Evolutionary conservation across 1,284 basidiomycete species (phyloP).

Genomic region (Malassezia nana): DNA sequence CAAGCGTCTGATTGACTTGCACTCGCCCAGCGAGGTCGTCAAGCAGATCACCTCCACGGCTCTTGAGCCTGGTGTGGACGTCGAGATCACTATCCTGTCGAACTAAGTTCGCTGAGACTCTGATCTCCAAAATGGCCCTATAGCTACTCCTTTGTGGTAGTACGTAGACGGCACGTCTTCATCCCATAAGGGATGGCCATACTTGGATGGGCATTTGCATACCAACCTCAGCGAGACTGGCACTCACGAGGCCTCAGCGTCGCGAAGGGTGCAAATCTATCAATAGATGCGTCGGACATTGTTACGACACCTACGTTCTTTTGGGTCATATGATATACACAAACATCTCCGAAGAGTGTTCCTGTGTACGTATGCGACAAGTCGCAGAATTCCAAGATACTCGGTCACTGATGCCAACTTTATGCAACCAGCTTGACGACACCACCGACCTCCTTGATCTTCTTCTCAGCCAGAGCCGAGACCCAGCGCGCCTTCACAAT

Average conservation of each 20-base stretch:
- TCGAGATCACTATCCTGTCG: slow-evolving; percentile 90
- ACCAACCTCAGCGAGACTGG: too few species aligned
- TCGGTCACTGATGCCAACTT: background rate
- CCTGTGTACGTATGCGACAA: slow-evolving; percentile 8
- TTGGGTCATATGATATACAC: slow-evolving; percentile 21
- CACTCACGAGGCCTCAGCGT: too few species aligned
- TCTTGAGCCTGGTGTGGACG: slow-evolving; percentile 97
- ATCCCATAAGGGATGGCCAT: too few species aligned
- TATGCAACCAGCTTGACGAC: slow-evolving; percentile 41
- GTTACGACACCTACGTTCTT: slow-evolving; percentile 7
- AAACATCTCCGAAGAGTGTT: slow-evolving; percentile 3
- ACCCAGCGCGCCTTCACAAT: slow-evolving; percentile 49
- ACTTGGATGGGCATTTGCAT: too few species aligned
- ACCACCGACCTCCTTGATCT: slow-evolving; percentile 49
- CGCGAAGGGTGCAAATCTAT: background rate
- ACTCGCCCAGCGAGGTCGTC: slow-evolving; percentile 96
- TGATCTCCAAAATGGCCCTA: background rate
- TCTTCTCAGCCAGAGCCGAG: slow-evolving; percentile 47
- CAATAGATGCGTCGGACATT: background rate
- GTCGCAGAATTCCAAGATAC: background rate
- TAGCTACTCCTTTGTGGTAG: background rate
- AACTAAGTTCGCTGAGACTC: slow-evolving; percentile 21
- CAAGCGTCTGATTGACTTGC: slow-evolving; percentile 98
- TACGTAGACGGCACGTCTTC: too few species aligned
- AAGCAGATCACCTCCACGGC: slow-evolving; percentile 99